These are phyloP conservation scores for Limnomonas spitsbergensis DNA, from an alignment of 139 green algal species.

Conservation along the genomic window DNA sequence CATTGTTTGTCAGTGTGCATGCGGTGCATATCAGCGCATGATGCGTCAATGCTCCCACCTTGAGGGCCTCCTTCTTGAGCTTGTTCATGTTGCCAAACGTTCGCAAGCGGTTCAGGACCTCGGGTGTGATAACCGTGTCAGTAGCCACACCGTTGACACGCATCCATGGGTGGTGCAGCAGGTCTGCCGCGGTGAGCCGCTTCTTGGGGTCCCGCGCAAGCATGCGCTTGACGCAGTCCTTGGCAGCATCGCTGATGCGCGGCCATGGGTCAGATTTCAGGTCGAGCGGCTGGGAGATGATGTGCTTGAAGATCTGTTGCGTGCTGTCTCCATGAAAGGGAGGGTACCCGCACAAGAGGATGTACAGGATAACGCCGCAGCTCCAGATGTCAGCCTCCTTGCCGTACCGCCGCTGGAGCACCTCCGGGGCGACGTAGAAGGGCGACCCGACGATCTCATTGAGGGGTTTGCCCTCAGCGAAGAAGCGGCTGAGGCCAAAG, in stretches of 20 bases:
- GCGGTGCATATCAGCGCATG: too few relatives aligned
- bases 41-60: too few relatives aligned
- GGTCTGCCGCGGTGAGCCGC: constrained; percentile 67
- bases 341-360: constrained; percentile 74
- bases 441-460: constrained; percentile 67
- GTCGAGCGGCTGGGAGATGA: constrained; percentile 50
- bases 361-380: constrained; percentile 76
- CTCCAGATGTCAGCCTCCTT: constrained; percentile 74
- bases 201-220: constrained; percentile 75
- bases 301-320: constrained; percentile 40
- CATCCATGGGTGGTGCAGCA: constrained; percentile 86
- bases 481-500: constrained; percentile 73
- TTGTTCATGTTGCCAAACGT: constrained; percentile 90
- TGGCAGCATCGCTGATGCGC: constrained; percentile 57
- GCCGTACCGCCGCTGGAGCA: constrained; percentile 44
- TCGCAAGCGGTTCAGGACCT: constrained; percentile 23
- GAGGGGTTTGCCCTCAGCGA: constrained; percentile 40
- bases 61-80: constrained; percentile 88
- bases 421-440: constrained; percentile 59
- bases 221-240: constrained; percentile 78
- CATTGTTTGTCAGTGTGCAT: too few relatives aligned
- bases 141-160: constrained; percentile 68
- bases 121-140: constrained; percentile 58
- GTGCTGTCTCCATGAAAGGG: constrained; percentile 58
- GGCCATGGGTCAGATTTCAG: constrained; percentile 73